Conservation (phyloP, 2,329 filamentous ascomycete species). For the Fusarium hainanense region DNA sequence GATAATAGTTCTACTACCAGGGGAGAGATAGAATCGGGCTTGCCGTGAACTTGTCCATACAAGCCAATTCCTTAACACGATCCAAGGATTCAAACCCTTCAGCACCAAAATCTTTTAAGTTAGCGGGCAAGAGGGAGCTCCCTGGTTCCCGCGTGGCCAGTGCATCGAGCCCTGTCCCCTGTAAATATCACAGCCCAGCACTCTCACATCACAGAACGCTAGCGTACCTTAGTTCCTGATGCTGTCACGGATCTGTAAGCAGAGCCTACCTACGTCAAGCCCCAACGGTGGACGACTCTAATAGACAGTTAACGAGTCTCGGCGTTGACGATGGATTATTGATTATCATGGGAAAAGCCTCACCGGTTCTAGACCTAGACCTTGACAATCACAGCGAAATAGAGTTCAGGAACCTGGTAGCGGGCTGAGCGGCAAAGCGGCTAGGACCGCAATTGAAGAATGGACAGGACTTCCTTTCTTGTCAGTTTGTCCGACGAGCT, state of each 20-base stretch:
- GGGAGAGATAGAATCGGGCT: neutral
- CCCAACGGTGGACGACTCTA: constrained; percentile 4
- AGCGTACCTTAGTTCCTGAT: constrained; percentile 22
- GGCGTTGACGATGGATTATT: constrained; percentile 9
- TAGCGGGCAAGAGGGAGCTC: constrained; percentile 34
- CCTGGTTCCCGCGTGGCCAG: constrained; percentile 42
- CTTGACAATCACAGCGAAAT: neutral
- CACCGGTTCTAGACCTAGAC: constrained; percentile 31
- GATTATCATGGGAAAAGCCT: constrained; percentile 13
- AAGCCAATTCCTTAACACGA: constrained; percentile 26
- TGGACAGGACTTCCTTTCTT: constrained; percentile 33
- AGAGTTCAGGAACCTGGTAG: constrained; percentile 33
- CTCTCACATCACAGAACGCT: neutral
- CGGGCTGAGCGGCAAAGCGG: constrained; percentile 26
- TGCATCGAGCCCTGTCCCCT: constrained; percentile 27
- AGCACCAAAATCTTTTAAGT: constrained; percentile 25
- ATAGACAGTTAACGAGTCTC: constrained; percentile 4
- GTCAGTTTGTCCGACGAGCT: constrained; percentile 35
- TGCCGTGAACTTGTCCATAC: neutral
- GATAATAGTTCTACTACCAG: neutral
- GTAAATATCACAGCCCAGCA: neutral
- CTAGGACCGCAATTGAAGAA: constrained; percentile 28
- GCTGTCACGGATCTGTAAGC: constrained; percentile 16
- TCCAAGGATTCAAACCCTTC: constrained; percentile 19
- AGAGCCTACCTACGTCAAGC: constrained; percentile 13